A percentile compares a stretch with the other conserved stretches of the same genome.
Conservation (phyloP, 202 grass and related monocot species). For the Dendrocalamus latiflorus region DNA sequence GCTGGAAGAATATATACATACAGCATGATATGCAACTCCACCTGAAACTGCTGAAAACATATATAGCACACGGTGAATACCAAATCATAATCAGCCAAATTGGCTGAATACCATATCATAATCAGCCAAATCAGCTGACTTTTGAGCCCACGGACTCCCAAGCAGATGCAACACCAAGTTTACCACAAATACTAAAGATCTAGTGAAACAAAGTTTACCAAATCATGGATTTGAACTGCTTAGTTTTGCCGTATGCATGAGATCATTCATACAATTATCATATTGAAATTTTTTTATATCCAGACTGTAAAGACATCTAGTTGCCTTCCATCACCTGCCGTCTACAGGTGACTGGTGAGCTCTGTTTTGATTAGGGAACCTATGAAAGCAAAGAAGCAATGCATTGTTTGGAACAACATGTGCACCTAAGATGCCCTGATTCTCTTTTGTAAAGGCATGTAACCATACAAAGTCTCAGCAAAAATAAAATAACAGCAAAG, state of each 20-base stretch:
- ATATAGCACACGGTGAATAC: background rate
- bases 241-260: background rate
- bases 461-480: background rate
- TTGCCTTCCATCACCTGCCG: background rate
- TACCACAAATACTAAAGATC: background rate
- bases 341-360: background rate
- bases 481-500: background rate
- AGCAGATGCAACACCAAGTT: background rate
- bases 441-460: background rate
- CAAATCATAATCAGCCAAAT: background rate
- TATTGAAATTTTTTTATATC: background rate
- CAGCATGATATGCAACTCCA: background rate
- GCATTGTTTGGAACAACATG: background rate
- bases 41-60: too few species aligned
- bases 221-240: too few species aligned
- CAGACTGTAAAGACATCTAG: background rate
- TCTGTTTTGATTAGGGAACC: background rate
- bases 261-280: background rate
- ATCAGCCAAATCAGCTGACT: too few species aligned
- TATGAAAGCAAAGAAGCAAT: background rate
- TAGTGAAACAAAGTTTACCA: too few species aligned
- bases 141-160: background rate
- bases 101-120: too few species aligned
- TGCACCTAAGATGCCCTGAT: background rate
- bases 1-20: background rate